phyloP scores from a whole-genome alignment of 495 filamentous ascomycete species.

The Penicillium samsonianum region DNA sequence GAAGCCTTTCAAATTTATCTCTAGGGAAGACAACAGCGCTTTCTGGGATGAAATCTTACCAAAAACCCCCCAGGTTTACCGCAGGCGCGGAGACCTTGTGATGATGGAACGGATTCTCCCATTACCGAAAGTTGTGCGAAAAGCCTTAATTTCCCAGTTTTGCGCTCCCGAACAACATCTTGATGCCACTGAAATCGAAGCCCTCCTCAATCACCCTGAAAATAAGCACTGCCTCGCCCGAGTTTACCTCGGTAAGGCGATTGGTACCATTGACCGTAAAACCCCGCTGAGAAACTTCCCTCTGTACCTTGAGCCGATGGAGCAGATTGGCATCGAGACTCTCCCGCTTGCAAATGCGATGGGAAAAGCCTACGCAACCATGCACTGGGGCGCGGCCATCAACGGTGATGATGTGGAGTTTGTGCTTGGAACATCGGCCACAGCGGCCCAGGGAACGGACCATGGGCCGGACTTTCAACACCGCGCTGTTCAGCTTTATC shows the following conservation, averaged over 20 bases:
- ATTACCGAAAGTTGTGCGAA: constrained; percentile 12
- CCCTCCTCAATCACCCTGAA: constrained; percentile 1
- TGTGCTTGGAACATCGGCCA: constrained; percentile 16
- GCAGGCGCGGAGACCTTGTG: constrained; percentile 8
- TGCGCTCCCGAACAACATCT: background rate
- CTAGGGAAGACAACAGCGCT: background rate
- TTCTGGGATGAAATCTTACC: constrained; percentile 12
- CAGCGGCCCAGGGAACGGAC: background rate
- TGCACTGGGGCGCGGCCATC: constrained; percentile 17
- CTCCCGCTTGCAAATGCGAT: constrained; percentile 8
- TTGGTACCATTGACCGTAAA: constrained; percentile 27
- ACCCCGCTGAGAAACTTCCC: constrained; percentile 13
- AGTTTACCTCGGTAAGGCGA: constrained; percentile 25
- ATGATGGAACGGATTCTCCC: constrained; percentile 14
- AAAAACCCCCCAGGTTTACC: constrained; percentile 7
- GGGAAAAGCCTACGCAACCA: constrained; percentile 17
- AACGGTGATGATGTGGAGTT: constrained; percentile 24
- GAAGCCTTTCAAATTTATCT: constrained; percentile 2
- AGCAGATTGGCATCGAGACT: constrained; percentile 8
- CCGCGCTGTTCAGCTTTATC: constrained; percentile 11
- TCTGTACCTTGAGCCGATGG: constrained; percentile 12
- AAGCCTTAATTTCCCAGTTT: constrained; percentile 7
- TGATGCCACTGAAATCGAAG: background rate
- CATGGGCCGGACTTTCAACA: constrained; percentile 11
- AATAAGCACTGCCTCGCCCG: constrained; percentile 20